Evolutionary conservation across 257 asterid genomes (phyloP).

Genomic region (Handroanthus guayacan): DNA sequence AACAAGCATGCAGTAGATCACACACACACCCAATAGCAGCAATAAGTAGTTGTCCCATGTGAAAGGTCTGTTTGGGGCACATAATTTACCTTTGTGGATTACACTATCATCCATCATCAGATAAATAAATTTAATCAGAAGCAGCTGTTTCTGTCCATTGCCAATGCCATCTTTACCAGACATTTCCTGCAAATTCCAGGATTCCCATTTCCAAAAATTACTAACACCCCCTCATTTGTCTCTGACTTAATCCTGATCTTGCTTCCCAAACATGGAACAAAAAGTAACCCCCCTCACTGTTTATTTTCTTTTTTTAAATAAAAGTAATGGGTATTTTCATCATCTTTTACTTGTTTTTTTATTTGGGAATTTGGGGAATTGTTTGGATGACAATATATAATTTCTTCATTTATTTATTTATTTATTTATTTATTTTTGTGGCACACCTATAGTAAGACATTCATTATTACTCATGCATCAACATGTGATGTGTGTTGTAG

Average conservation of each 20-base stretch:
- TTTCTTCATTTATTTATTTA: too few relatives aligned
- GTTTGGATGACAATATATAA: not conserved
- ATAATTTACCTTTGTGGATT: conserved; percentile 36
- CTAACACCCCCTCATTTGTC: conserved; percentile 33
- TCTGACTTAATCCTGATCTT: conserved; percentile 41
- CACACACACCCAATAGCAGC: conserved; percentile 41
- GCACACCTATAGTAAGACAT: conserved; percentile 25
- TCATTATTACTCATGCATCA: conserved; percentile 45
- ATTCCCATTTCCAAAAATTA: conserved; percentile 42
- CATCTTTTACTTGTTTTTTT: not conserved
- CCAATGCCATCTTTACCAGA: conserved; percentile 37
- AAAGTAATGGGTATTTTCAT: not conserved
- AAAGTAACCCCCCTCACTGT: conserved; percentile 31
- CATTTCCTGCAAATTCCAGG: conserved; percentile 43
- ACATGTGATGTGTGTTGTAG: conserved; percentile 36
- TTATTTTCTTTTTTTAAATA: not conserved
- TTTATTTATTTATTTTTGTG: not conserved
- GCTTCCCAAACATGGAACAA: conserved; percentile 50
- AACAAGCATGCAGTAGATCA: conserved; percentile 34
- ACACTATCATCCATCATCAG: not conserved
- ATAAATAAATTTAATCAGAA: not conserved
- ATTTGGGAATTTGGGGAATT: not conserved
- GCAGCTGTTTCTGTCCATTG: conserved; percentile 40
- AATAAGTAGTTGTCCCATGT: conserved; percentile 81
- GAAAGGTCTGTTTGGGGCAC: conserved; percentile 44